phyloP scores from a whole-genome alignment of 352 stramenopile genomes.

The Peronosclerospora sorghi region DNA sequence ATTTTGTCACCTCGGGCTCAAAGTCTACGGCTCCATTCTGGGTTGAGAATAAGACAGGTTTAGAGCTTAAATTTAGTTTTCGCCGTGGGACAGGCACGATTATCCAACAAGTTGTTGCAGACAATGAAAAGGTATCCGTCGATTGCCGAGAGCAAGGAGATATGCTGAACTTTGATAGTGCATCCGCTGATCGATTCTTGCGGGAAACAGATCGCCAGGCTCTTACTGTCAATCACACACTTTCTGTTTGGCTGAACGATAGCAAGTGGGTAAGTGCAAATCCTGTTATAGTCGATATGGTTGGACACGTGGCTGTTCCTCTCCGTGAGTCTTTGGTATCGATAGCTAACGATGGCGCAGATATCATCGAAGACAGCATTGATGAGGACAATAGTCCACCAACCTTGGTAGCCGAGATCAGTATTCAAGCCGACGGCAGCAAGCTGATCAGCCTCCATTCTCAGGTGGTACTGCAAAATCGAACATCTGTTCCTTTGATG shows the following conservation, averaged over 20 bases:
- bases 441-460: constrained; percentile 84
- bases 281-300: constrained; percentile 79
- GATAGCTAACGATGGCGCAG: constrained; percentile 8
- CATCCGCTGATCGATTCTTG: constrained; percentile 64
- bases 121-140: constrained; percentile 64
- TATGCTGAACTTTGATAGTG: constrained; percentile 82
- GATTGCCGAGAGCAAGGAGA: constrained; percentile 80
- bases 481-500: constrained; percentile 79
- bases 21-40: constrained; percentile 84
- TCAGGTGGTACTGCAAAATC: constrained; percentile 78
- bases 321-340: constrained; percentile 36
- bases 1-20: constrained; percentile 78
- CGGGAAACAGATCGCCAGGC: constrained; percentile 57
- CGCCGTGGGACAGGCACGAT: constrained; percentile 63
- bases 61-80: constrained; percentile 81
- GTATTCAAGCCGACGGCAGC: constrained; percentile 77
- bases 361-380: constrained; percentile 21
- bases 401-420: constrained; percentile 79
- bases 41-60: constrained; percentile 81
- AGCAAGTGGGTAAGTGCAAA: constrained; percentile 83
- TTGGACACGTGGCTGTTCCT: constrained; percentile 75
- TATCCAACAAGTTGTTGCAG: constrained; percentile 62
- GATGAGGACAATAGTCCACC: constrained; percentile 58
- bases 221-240: constrained; percentile 76
- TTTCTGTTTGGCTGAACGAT: constrained; percentile 80